A percentile compares a stretch with the other conserved stretches of the same genome.
Conservation (phyloP, 345 rosid genomes). For the Orychophragmus violaceus region DNA sequence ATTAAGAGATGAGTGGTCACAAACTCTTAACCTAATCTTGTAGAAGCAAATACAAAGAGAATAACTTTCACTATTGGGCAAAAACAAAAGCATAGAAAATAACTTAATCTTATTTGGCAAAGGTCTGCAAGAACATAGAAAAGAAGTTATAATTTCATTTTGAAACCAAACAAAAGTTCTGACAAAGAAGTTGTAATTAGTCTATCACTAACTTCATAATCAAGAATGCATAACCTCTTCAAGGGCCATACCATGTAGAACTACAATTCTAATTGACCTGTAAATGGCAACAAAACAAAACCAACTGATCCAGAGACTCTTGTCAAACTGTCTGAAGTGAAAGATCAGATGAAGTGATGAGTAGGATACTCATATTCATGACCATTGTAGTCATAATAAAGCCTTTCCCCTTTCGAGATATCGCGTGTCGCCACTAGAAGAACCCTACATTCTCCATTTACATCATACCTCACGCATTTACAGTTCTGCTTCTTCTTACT, state of each 20-base stretch:
- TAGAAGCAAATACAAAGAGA: conserved; percentile 6
- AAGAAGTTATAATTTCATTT: not conserved
- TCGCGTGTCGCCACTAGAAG: conserved; percentile 85
- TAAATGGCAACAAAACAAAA: conserved; percentile 10
- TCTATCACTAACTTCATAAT: conserved; percentile 6
- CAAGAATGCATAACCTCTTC: conserved; percentile 14
- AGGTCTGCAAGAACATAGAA: not conserved
- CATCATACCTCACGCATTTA: conserved; percentile 85
- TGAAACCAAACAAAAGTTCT: not conserved
- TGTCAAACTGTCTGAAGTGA: not conserved
- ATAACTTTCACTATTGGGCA: too few relatives aligned
- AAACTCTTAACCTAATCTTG: conserved; percentile 7
- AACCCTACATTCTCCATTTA: conserved; percentile 79
- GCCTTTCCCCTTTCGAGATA: conserved; percentile 78
- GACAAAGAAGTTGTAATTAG: not conserved
- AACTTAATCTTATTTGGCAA: not conserved
- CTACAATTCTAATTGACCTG: conserved; percentile 10
- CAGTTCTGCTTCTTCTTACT: conserved; percentile 90
- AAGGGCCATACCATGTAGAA: conserved; percentile 8
- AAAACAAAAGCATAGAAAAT: too few relatives aligned
- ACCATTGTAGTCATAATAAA: conserved; percentile 93
- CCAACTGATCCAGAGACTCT: conserved; percentile 7
- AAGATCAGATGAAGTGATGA: conserved; percentile 64
- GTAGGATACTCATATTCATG: conserved; percentile 92
- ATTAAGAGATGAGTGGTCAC: not conserved